Evolutionary conservation across 192 early-diverging fungal species (phyloP).

Genomic region (Backusella mclennaniae): DNA sequence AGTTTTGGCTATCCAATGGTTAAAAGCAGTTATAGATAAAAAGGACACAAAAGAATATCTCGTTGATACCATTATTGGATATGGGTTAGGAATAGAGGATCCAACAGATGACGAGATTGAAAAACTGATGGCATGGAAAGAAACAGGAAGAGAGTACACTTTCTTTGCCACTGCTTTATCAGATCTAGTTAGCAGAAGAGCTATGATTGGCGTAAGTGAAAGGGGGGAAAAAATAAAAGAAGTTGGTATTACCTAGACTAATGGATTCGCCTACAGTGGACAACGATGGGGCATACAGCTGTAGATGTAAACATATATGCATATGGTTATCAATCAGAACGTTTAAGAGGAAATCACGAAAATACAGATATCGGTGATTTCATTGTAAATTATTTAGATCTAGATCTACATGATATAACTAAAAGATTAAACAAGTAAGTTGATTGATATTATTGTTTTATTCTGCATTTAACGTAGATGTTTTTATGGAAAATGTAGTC

Average conservation of each 20-base stretch:
- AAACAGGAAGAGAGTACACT: constrained; percentile 33
- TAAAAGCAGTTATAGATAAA: constrained; percentile 40
- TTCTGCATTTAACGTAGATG: neutral
- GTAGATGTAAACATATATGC: constrained; percentile 97
- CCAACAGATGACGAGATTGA: constrained; percentile 50
- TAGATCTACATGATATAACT: constrained; percentile 61
- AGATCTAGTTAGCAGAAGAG: constrained; percentile 51
- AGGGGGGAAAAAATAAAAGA: neutral
- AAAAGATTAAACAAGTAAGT: neutral
- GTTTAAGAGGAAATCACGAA: constrained; percentile 78
- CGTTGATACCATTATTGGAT: neutral
- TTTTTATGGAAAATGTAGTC: neutral
- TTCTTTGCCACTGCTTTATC: constrained; percentile 42
- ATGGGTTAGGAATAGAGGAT: constrained; percentile 59
- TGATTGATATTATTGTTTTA: neutral
- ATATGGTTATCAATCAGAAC: constrained; percentile 60
- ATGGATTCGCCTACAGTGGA: constrained; percentile 46
- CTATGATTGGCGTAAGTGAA: constrained; percentile 54
- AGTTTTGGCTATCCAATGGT: constrained; percentile 29
- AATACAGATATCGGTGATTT: constrained; percentile 85
- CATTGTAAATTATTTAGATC: constrained; percentile 55
- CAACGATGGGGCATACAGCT: constrained; percentile 90
- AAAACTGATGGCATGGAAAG: constrained; percentile 47
- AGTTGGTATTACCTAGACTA: neutral
- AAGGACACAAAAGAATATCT: constrained; percentile 32